These are phyloP conservation scores for Euphorbia peplus DNA, from an alignment of 345 rosid genomes.

Conservation along the genomic window DNA sequence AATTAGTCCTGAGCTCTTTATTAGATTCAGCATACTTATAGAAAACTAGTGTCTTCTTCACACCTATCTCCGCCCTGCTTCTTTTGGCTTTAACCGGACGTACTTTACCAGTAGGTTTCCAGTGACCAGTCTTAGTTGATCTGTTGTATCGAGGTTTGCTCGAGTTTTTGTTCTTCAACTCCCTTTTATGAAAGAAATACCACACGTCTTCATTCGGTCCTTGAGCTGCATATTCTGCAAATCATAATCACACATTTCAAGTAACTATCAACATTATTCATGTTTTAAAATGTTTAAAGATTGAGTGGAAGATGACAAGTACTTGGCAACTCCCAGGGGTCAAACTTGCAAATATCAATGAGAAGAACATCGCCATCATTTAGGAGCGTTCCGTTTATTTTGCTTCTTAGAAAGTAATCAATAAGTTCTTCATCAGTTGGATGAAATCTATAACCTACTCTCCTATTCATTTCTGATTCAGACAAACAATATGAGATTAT, in stretches of 20 bases:
- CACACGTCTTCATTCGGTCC: slow-evolving; percentile 8
- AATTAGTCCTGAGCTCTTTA: slow-evolving; percentile 14
- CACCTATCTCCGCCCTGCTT: slow-evolving; percentile 2
- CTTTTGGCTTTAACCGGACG: neutral
- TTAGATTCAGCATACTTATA: slow-evolving; percentile 7
- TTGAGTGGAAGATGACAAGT: neutral
- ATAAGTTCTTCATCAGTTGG: slow-evolving; percentile 24
- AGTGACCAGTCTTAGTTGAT: slow-evolving; percentile 15
- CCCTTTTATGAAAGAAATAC: slow-evolving; percentile 19
- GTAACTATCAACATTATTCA: too few relatives aligned
- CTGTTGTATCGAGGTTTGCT: slow-evolving; percentile 7
- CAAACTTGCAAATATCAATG: slow-evolving; percentile 16
- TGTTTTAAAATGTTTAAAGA: too few relatives aligned
- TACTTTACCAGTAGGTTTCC: slow-evolving; percentile 17
- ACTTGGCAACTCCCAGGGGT: slow-evolving; percentile 24
- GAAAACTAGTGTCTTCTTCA: slow-evolving; percentile 17
- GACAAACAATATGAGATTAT: neutral
- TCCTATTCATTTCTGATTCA: neutral
- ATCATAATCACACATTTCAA: neutral
- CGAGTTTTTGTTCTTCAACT: neutral
- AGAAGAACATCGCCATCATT: slow-evolving; percentile 1
- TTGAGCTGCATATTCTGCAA: slow-evolving; percentile 6
- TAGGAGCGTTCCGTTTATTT: slow-evolving; percentile 6
- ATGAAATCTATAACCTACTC: slow-evolving; percentile 23
- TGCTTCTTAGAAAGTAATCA: slow-evolving; percentile 9